Percentiles rank a stretch among this genome's conserved stretches.
Conservation (phyloP, 306 rosid genomes). For the Castanopsis chinensis region DNA sequence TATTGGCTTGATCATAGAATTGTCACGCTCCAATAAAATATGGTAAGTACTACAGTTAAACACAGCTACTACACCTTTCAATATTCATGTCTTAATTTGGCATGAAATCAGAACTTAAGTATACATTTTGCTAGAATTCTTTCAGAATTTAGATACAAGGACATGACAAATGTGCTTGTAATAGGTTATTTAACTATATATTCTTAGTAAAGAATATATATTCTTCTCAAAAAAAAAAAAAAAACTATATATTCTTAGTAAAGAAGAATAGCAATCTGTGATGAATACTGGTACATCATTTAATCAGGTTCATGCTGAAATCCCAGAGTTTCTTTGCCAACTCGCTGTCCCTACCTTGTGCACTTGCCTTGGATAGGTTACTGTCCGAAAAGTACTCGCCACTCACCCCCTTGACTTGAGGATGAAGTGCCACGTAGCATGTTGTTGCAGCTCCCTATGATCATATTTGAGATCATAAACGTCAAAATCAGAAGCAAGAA, state of each 20-base stretch:
- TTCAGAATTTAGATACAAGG: neutral
- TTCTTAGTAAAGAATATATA: neutral
- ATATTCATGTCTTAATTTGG: no score
- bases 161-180: neutral
- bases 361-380: conserved; percentile 42
- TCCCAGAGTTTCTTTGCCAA: conserved; percentile 83
- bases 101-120: no score
- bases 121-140: no score
- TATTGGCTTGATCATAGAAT: no score
- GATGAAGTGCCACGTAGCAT: conserved; percentile 77
- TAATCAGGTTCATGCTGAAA: conserved; percentile 51
- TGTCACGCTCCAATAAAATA: no score
- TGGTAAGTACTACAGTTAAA: no score
- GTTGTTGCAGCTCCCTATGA: conserved; percentile 87
- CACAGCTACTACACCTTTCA: no score
- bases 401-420: conserved; percentile 57
- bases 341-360: conserved; percentile 42
- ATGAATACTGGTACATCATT: neutral
- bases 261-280: neutral
- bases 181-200: neutral
- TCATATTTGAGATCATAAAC: conserved; percentile 9
- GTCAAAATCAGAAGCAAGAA: conserved; percentile 2
- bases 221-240: no score
- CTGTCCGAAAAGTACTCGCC: conserved; percentile 64
- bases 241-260: neutral